phyloP scores from a whole-genome alignment of 495 filamentous ascomycete genomes.

The Tuber calosporum region DNA sequence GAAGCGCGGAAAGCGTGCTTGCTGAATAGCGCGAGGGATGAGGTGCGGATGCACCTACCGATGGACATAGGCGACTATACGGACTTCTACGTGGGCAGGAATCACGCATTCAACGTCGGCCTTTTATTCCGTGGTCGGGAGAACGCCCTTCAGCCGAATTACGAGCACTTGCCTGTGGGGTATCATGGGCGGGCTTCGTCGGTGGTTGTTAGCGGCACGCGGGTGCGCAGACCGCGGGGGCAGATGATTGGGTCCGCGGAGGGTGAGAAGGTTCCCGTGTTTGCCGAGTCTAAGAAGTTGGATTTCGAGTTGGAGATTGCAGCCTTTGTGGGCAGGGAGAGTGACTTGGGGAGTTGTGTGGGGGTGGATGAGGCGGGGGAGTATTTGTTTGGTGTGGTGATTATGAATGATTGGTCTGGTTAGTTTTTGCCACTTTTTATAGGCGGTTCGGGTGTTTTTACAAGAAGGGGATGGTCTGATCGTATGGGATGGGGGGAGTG shows the following conservation, averaged over 20 bases:
- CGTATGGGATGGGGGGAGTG: background rate
- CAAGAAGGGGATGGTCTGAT: conserved; percentile 42
- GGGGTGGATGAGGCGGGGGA: conserved; percentile 62
- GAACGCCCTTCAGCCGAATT: conserved; percentile 81
- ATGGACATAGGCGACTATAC: conserved; percentile 93
- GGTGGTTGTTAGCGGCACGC: conserved; percentile 68
- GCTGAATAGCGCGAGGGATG: conserved; percentile 35
- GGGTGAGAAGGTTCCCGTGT: conserved; percentile 47
- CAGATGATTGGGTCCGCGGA: conserved; percentile 54
- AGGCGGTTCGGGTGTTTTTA: background rate
- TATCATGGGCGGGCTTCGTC: conserved; percentile 81
- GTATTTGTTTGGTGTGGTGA: conserved; percentile 74
- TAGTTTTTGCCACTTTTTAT: conserved; percentile 21
- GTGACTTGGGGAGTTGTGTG: conserved; percentile 59
- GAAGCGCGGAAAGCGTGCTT: conserved; percentile 51
- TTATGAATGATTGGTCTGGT: conserved; percentile 80
- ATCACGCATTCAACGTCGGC: conserved; percentile 80
- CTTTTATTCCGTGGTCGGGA: conserved; percentile 72
- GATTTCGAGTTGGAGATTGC: conserved; percentile 89
- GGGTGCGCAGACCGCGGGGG: conserved; percentile 68
- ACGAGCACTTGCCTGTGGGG: conserved; percentile 79
- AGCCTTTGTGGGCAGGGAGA: conserved; percentile 63
- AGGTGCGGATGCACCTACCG: conserved; percentile 66
- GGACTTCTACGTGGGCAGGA: conserved; percentile 88
- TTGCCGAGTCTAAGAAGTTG: conserved; percentile 58